Percentiles rank a stretch among this genome's conserved stretches.
Evolutionary conservation across 805 yeast genomes (phyloP).

Genomic region (Nakazawaea pomicola): DNA sequence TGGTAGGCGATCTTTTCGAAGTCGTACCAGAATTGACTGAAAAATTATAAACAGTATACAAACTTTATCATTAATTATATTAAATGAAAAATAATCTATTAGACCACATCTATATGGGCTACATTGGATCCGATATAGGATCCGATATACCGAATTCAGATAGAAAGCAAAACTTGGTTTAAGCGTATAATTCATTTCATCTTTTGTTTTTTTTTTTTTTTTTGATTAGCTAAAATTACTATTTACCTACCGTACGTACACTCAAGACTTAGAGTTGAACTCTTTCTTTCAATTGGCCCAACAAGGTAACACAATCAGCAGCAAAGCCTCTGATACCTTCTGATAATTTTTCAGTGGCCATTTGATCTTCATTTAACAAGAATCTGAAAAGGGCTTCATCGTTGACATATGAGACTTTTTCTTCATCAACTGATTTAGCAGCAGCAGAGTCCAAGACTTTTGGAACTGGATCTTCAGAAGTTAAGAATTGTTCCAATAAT

Average conservation of each 20-base stretch:
- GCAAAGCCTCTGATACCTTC: conserved; percentile 98
- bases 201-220: too few relatives aligned
- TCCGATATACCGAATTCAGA: not conserved
- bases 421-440: conserved; percentile 50
- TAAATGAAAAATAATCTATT: too few relatives aligned
- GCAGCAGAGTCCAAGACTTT: conserved; percentile 65
- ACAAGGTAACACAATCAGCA: conserved; percentile 82
- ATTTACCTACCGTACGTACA: too few relatives aligned
- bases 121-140: too few relatives aligned
- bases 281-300: conserved; percentile 58
- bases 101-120: too few relatives aligned
- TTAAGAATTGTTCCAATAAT: conserved; percentile 81
- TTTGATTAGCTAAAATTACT: too few relatives aligned
- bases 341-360: conserved; percentile 96
- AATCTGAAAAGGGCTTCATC: conserved; percentile 90
- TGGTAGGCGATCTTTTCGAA: conserved; percentile 84
- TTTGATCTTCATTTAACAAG: conserved; percentile 89
- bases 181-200: too few relatives aligned
- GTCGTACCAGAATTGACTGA: conserved; percentile 86
- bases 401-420: conserved; percentile 76
- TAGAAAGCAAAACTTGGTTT: not conserved
- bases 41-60: conserved; percentile 61
- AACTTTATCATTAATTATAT: too few relatives aligned
- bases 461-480: conserved; percentile 78
- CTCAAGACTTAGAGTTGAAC: conserved; percentile 37